Conservation (phyloP, 1,284 basidiomycete species). For the Anthracocystis walkeri region DNA sequence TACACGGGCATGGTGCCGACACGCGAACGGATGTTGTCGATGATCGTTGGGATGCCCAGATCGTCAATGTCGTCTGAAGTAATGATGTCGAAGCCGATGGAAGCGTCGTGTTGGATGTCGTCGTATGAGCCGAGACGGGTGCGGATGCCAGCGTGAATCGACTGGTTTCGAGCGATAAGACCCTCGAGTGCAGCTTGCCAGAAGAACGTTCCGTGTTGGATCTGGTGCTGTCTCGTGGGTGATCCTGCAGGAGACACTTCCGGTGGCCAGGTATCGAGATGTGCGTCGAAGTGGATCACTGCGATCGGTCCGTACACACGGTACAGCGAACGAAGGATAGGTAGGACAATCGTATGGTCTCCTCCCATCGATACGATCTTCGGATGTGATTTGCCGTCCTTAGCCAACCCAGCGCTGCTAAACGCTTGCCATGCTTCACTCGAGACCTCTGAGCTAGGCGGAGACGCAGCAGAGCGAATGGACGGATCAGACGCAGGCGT, state of each 20-base stretch:
- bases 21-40: slow-evolving; percentile 38
- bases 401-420: slow-evolving; percentile 69
- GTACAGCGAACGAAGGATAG: slow-evolving; percentile 70
- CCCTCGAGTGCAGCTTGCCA: slow-evolving; percentile 71
- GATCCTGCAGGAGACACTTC: slow-evolving; percentile 35
- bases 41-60: slow-evolving; percentile 46
- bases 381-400: slow-evolving; percentile 59
- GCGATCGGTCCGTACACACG: slow-evolving; percentile 70
- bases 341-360: slow-evolving; percentile 72
- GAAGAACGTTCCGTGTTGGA: slow-evolving; percentile 70
- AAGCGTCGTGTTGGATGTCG: slow-evolving; percentile 48
- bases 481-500: slow-evolving; percentile 27
- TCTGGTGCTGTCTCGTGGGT: slow-evolving; percentile 50
- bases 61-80: slow-evolving; percentile 59
- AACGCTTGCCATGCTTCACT: slow-evolving; percentile 65
- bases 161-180: slow-evolving; percentile 73
- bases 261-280: slow-evolving; percentile 77
- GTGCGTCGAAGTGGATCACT: slow-evolving; percentile 71
- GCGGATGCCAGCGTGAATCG: slow-evolving; percentile 82
- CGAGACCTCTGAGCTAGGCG: slow-evolving; percentile 16
- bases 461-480: neutral
- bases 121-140: slow-evolving; percentile 65
- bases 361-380: slow-evolving; percentile 71
- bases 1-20: slow-evolving; percentile 58
- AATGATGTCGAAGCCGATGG: slow-evolving; percentile 56